Evolutionary conservation across 2,329 filamentous ascomycete genomes (phyloP).

Genomic region (Apiospora malaysiana): DNA sequence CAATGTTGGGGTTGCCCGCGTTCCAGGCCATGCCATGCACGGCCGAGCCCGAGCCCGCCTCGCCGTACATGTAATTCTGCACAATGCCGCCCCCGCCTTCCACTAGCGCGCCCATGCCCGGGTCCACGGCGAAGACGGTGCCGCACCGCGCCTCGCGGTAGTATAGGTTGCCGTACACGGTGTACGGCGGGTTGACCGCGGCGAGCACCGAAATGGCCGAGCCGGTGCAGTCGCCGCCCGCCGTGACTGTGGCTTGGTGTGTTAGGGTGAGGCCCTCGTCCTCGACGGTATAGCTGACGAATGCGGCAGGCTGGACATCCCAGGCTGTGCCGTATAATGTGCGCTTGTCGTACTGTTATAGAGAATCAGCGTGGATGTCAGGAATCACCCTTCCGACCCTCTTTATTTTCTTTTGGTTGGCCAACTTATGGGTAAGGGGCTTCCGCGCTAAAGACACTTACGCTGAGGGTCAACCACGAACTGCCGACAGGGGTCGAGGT

Average conservation of each 20-base stretch:
- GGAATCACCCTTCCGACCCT: too few species aligned
- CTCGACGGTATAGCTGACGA: conserved; percentile 22
- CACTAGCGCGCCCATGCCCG: conserved; percentile 12
- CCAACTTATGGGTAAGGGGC: too few species aligned
- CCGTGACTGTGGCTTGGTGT: conserved; percentile 19
- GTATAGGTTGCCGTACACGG: conserved; percentile 22
- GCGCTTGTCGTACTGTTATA: conserved; percentile 21
- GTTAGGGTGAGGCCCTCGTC: conserved; percentile 15
- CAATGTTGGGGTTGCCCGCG: conserved; percentile 44
- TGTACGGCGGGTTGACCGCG: conserved; percentile 19
- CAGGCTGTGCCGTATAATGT: conserved; percentile 23
- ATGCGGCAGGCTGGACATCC: conserved; percentile 17
- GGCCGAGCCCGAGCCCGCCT: conserved; percentile 44
- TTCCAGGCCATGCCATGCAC: conserved; percentile 56
- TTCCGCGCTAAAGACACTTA: background rate
- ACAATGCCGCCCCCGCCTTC: conserved; percentile 38
- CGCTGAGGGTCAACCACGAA: conserved; percentile 24
- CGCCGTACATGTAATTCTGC: conserved; percentile 51
- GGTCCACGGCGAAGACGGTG: conserved; percentile 21
- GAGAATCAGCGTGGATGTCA: background rate
- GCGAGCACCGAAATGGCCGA: conserved; percentile 23
- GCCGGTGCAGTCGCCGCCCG: conserved; percentile 23
- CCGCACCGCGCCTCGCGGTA: conserved; percentile 22
- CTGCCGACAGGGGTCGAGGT: conserved; percentile 20
- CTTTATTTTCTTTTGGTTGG: too few species aligned